Evolutionary conservation across 805 yeast species (phyloP).

Genomic region (Ogataea kodamae): DNA sequence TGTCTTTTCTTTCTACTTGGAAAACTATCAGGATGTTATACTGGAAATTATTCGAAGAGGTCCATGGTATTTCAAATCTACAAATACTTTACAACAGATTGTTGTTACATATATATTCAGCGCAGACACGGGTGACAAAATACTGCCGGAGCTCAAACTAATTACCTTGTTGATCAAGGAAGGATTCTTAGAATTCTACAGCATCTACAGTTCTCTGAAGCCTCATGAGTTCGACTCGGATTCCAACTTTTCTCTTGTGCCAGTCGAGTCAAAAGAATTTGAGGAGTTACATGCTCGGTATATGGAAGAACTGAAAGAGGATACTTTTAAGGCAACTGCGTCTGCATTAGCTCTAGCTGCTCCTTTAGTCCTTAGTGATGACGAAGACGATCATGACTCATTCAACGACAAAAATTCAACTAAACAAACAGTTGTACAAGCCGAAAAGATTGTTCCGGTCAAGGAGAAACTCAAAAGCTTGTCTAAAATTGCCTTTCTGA

Average conservation of each 20-base stretch:
- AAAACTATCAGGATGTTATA: slow-evolving; percentile 43
- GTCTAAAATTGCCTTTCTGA: slow-evolving; percentile 46
- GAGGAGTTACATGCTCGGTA: slow-evolving; percentile 40
- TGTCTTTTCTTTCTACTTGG: slow-evolving; percentile 44
- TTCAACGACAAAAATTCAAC: slow-evolving; percentile 12
- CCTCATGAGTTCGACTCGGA: slow-evolving; percentile 40
- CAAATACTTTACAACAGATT: slow-evolving; percentile 21
- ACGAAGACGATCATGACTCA: slow-evolving; percentile 35
- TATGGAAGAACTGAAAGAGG: slow-evolving; percentile 48
- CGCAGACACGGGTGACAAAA: slow-evolving; percentile 36
- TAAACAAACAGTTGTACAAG: neutral
- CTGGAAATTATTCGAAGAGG: slow-evolving; percentile 50
- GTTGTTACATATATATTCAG: slow-evolving; percentile 32
- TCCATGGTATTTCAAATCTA: slow-evolving; percentile 39
- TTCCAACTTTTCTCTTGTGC: slow-evolving; percentile 13
- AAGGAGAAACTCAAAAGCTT: slow-evolving; percentile 18
- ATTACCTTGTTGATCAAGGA: slow-evolving; percentile 59
- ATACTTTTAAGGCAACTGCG: slow-evolving; percentile 58
- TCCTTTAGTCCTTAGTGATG: slow-evolving; percentile 69
- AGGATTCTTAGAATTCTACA: slow-evolving; percentile 61
- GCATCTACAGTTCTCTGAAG: slow-evolving; percentile 51
- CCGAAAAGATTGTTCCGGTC: slow-evolving; percentile 7
- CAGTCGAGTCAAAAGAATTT: slow-evolving; percentile 33
- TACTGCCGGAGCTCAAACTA: slow-evolving; percentile 27
- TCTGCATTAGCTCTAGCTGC: slow-evolving; percentile 88